A percentile compares a stretch with the other conserved stretches of the same genome.
Conservation (phyloP, 2,329 filamentous ascomycete genomes). For the Cercospora sojina region DNA sequence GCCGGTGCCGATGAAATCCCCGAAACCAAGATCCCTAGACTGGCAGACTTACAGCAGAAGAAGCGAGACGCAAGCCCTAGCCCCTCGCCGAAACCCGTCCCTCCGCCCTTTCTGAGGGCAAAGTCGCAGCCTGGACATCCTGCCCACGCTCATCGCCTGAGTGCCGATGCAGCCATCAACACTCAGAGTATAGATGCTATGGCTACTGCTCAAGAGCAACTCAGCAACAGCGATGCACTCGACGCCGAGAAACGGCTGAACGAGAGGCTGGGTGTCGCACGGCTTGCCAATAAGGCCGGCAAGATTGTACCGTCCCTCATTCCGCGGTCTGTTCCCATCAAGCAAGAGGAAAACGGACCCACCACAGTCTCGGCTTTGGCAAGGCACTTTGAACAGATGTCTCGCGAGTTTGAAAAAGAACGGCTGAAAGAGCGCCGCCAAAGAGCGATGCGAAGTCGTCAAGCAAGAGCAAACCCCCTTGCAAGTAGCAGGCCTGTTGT, state of each 20-base stretch:
- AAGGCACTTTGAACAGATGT: slow-evolving; percentile 94
- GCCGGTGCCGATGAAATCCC: slow-evolving; percentile 26
- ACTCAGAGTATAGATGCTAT: slow-evolving; percentile 28
- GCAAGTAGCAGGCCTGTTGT: slow-evolving; percentile 94
- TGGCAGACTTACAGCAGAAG: slow-evolving; percentile 34
- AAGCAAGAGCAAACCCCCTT: slow-evolving; percentile 80
- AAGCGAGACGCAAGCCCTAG: slow-evolving; percentile 38
- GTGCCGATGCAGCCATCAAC: slow-evolving; percentile 24
- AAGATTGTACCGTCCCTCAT: slow-evolving; percentile 69
- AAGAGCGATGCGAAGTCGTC: slow-evolving; percentile 71
- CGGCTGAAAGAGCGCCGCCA: slow-evolving; percentile 80
- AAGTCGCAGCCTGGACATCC: slow-evolving; percentile 50
- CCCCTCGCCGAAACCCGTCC: slow-evolving; percentile 36
- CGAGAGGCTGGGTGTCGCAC: slow-evolving; percentile 49
- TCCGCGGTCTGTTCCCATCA: slow-evolving; percentile 74
- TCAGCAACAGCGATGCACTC: neutral
- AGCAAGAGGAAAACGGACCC: slow-evolving; percentile 55
- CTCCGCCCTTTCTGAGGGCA: slow-evolving; percentile 51
- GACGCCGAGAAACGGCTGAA: slow-evolving; percentile 69
- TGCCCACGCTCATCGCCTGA: slow-evolving; percentile 31
- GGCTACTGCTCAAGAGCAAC: slow-evolving; percentile 29
- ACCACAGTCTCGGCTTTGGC: slow-evolving; percentile 87
- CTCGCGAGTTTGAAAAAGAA: slow-evolving; percentile 94
- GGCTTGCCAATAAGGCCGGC: slow-evolving; percentile 51
- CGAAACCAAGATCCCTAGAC: slow-evolving; percentile 40